Base-by-base conservation (phyloP, 78 protist genomes). In the Monocercomonoides exilis region DNA sequence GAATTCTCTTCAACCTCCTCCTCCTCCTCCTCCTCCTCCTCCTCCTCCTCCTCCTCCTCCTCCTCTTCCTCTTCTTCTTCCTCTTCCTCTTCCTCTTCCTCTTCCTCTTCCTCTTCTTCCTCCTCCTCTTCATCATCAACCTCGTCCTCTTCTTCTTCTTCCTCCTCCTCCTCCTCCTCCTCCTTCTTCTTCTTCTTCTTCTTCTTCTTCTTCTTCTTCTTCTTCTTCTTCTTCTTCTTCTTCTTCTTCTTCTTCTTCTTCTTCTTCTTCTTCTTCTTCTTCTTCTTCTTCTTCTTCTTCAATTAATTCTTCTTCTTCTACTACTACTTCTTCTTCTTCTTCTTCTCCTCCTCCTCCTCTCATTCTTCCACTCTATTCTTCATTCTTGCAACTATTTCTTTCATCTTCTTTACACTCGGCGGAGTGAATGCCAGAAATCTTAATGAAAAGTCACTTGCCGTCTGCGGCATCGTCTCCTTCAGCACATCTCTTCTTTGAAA, bases 11-110 rank as follows among this genome's bases (percentile, higher is more conserved):
- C n/a, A n/a, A n/a, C n/a, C n/a, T n/a, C n/a, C 77, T 54, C 77
- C 77, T 54, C 77, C 77, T 54, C 77, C 77, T 54, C 77, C 77
- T 54, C 77, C 77, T 54, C 77, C 77, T 54, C 77, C 77, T 54
- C 77, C 77, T 54, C 77, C 77, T 54, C 77, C 77, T 54, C 77
- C 77, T 54, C 77, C 77, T 54, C 77, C 77, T 54, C 77, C 77
- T 54, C 77, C 77, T 54, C 77, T 29, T 54, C 77, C 77, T 54
- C 77, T 29, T 54, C 77, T 29, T 54, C 77, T 29, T 54, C 77
- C 77, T 54, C 77, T 29, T 54, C 77, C 77, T 54, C 77, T 29
- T 54, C 77, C 77, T 54, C 77, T 29, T 54, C 77, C 77, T 54
- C 77, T 29, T 54, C 77, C 77, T 54, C 77, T 29, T 54, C 77